phyloP scores from a whole-genome alignment of 192 early-diverging fungal genomes.

The Lobosporangium transversale region DNA sequence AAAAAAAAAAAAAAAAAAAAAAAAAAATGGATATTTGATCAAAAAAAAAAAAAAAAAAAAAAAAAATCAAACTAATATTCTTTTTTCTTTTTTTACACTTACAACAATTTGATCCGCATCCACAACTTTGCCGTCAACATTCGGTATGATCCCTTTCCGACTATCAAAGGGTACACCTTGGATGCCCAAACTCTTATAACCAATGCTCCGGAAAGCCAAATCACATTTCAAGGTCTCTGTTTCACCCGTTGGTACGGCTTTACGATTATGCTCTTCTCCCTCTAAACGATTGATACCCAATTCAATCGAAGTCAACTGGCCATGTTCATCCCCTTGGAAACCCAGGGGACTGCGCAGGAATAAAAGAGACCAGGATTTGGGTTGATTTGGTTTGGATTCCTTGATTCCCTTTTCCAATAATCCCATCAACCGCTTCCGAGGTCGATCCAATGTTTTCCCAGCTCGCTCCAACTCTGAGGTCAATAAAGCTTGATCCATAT shows the following conservation, averaged over 20 bases:
- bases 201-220: slow-evolving; percentile 84
- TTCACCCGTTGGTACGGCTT: slow-evolving; percentile 70
- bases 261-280: slow-evolving; percentile 62
- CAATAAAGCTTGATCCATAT: slow-evolving; percentile 71
- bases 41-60: neutral
- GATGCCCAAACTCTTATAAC: slow-evolving; percentile 82
- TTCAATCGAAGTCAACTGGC: slow-evolving; percentile 51
- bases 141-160: slow-evolving; percentile 74
- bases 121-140: slow-evolving; percentile 78
- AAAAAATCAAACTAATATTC: too few species aligned
- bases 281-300: slow-evolving; percentile 77
- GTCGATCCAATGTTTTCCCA: slow-evolving; percentile 60
- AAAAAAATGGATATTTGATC: neutral
- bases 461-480: slow-evolving; percentile 59
- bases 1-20: neutral
- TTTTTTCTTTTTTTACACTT: too few species aligned
- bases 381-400: slow-evolving; percentile 51
- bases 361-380: slow-evolving; percentile 74
- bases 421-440: slow-evolving; percentile 86
- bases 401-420: slow-evolving; percentile 72
- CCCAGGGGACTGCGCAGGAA: slow-evolving; percentile 79
- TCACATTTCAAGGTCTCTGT: slow-evolving; percentile 68
- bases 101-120: slow-evolving; percentile 51
- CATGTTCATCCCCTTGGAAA: slow-evolving; percentile 41
- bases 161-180: slow-evolving; percentile 83